Base-by-base conservation (phyloP, 176 grass and related monocot species). In the sorghum (Sorghum bicolor) region DNA sequence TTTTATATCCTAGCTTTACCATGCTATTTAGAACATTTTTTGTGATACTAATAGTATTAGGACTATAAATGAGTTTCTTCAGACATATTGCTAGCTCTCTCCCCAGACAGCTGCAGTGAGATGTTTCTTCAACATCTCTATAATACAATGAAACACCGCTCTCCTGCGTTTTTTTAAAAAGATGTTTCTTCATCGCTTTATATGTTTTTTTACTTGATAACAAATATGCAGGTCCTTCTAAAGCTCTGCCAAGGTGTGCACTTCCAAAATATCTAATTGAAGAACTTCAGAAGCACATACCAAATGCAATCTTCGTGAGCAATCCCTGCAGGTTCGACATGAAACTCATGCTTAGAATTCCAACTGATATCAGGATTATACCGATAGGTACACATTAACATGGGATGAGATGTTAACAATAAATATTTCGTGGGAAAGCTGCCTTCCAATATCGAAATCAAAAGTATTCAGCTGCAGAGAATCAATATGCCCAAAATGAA, bases 291-390 rank as follows among this genome's bases (percentile, higher is more conserved):
- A 98, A 89, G 58, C 91, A 95, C 28, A 87, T 98, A 48, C 93
- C 96, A 65, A 88, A 88, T 92, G 91, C 93, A 86, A 98, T 98
- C 78, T 98, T 98, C 22, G 80, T 75, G 72, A 98, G 93, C 91
- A 98, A 98, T 33, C 96, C 96, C 38, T 98, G 96, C 96, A 98
- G 91, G 96, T 98, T 88, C 8, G 87, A 78, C 38, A 86, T 43
- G 25, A 76, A 89, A 84, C 33, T 34, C 29, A 25, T 70, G n/a
- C 39, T 65, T 65, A 43, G 45, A 57, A 64, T 65, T 73, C 33
- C 31, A 77, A 52, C n/a, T 43, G 3, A 43, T 76, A 36, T 34
- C 31, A 36, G 29, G 28, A 31, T 77, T 76, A 69, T 50, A 37
- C 31, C 25, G 3, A 77, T 72, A 71, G 16, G 5, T 76, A 28